Percentiles rank a stretch among this genome's conserved stretches.
Conservation (phyloP, 495 filamentous ascomycete species). For the Penicillium malachiteum region DNA sequence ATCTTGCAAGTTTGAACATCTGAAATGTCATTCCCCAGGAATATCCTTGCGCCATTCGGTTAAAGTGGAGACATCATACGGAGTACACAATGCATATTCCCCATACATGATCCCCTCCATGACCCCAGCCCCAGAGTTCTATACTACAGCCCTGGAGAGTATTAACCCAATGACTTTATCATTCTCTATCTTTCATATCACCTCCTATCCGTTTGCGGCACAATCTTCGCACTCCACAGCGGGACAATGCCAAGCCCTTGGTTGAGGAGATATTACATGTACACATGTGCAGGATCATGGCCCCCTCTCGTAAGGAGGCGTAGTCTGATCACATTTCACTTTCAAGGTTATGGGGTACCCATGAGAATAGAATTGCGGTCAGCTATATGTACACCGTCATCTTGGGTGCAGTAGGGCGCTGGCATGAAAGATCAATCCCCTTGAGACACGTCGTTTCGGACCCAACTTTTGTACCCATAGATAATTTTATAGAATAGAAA, state of each 20-base stretch:
- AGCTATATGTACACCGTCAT: background rate
- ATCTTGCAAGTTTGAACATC: background rate
- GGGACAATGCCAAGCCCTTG: conserved; percentile 19
- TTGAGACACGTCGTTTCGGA: background rate
- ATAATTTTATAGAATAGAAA: background rate
- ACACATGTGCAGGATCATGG: background rate
- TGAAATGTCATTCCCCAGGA: background rate
- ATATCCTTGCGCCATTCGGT: conserved; percentile 1
- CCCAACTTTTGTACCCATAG: background rate
- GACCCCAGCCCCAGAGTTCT: too few species aligned
- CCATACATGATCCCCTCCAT: too few species aligned
- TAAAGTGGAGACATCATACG: conserved; percentile 1
- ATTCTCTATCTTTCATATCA: too few species aligned
- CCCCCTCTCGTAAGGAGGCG: background rate
- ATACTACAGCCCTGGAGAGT: too few species aligned
- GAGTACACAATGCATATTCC: too few species aligned
- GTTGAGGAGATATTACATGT: background rate
- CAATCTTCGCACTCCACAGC: conserved; percentile 10
- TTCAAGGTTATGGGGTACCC: too few species aligned
- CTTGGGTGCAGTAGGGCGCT: background rate
- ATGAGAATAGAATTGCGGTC: background rate
- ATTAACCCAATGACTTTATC: too few species aligned
- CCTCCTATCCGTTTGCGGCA: conserved; percentile 15
- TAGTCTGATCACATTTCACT: background rate
- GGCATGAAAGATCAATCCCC: background rate